Conservation (phyloP, 805 yeast genomes). For the Sungouiella blattae region DNA sequence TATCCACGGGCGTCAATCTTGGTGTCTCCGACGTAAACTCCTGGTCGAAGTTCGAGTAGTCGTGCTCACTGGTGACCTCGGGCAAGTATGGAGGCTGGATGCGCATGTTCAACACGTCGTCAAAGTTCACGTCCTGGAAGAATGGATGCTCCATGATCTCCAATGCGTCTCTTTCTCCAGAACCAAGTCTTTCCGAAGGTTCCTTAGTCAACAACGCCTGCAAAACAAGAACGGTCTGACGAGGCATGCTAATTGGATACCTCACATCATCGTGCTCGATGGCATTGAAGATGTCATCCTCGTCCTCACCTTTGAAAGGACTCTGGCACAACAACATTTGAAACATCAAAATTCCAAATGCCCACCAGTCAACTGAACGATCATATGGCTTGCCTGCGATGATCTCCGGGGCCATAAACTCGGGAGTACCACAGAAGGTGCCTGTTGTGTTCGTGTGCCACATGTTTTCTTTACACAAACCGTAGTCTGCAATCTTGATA, state of each 20-base stretch:
- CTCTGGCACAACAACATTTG: constrained; percentile 96
- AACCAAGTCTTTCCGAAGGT: constrained; percentile 79
- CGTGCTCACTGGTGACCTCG: constrained; percentile 80
- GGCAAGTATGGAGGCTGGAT: constrained; percentile 91
- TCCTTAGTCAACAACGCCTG: constrained; percentile 90
- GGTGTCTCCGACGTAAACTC: constrained; percentile 95
- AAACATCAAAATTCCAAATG: constrained; percentile 92
- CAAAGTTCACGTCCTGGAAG: constrained; percentile 85
- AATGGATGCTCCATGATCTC: constrained; percentile 96
- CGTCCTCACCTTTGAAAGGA: constrained; percentile 96
- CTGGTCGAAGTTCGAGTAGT: constrained; percentile 88
- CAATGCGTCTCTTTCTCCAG: constrained; percentile 81
- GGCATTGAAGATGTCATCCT: constrained; percentile 95
- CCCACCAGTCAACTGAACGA: constrained; percentile 99
- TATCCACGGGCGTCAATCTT: constrained; percentile 89
- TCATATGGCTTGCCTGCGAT: constrained; percentile 89
- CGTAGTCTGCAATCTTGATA: constrained; percentile 95
- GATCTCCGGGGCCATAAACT: constrained; percentile 98
- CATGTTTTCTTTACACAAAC: constrained; percentile 93
- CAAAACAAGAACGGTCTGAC: constrained; percentile 90
- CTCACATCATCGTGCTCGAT: constrained; percentile 94
- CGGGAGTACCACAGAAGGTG: constrained; percentile 99
- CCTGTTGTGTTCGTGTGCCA: constrained; percentile 81
- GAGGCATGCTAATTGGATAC: constrained; percentile 96
- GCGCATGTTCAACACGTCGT: constrained; percentile 67